A percentile compares a stretch with the other conserved stretches of the same genome.
Evolutionary conservation across 371 early-diverging fungal genomes (phyloP).

Genomic region (Mucor plumbeus): DNA sequence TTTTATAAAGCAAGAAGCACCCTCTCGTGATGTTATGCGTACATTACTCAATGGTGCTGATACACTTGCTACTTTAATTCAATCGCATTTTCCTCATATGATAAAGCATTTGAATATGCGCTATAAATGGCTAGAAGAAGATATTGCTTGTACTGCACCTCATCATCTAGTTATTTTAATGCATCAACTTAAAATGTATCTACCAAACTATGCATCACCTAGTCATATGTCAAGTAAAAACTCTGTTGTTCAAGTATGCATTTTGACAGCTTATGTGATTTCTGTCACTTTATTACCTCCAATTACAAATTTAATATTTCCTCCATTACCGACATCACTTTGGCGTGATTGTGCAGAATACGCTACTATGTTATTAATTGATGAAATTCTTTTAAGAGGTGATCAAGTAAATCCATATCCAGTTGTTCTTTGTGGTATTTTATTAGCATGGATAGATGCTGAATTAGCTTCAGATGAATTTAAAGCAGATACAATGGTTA

Average conservation of each 20-base stretch:
- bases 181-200: slow-evolving; percentile 16
- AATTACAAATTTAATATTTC: neutral
- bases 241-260: slow-evolving; percentile 7
- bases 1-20: neutral
- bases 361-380: slow-evolving; percentile 16
- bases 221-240: neutral
- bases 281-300: slow-evolving; percentile 18
- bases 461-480: neutral
- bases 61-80: slow-evolving; percentile 8
- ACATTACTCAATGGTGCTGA: slow-evolving; percentile 9
- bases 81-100: slow-evolving; percentile 19
- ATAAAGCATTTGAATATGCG: slow-evolving; percentile 16
- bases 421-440: slow-evolving; percentile 17
- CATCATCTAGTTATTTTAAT: slow-evolving; percentile 24
- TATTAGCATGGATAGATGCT: slow-evolving; percentile 26
- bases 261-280: slow-evolving; percentile 23
- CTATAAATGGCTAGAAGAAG: slow-evolving; percentile 12
- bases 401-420: slow-evolving; percentile 15
- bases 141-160: neutral
- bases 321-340: slow-evolving; percentile 11
- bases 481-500: slow-evolving; percentile 19
- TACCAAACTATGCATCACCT: slow-evolving; percentile 7
- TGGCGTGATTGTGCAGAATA: slow-evolving; percentile 23
- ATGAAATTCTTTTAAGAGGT: slow-evolving; percentile 11
- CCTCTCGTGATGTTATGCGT: neutral